A percentile compares a stretch with the other conserved stretches of the same genome.
phyloP scores from a whole-genome alignment of 2,329 filamentous ascomycete species.

The Beauveria rudraprayagi region DNA sequence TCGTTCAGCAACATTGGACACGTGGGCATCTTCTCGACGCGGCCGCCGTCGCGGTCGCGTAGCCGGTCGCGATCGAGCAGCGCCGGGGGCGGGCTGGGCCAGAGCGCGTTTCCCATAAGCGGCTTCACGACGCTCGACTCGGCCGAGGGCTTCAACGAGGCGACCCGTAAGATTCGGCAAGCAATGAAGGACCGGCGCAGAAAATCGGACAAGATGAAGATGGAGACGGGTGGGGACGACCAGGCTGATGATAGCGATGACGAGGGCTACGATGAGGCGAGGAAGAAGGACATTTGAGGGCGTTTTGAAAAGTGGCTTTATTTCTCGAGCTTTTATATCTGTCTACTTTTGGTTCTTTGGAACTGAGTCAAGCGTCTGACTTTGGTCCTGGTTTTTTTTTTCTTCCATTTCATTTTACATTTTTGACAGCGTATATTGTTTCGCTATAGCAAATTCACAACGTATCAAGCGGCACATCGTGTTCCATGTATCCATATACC shows the following conservation, averaged over 20 bases:
- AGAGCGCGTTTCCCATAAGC: conserved; percentile 56
- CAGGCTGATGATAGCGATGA: conserved; percentile 33
- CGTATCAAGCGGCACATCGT: too few species aligned
- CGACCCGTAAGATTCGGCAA: conserved; percentile 72
- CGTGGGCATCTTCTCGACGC: conserved; percentile 83
- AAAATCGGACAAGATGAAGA: conserved; percentile 38
- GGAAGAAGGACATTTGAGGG: conserved; percentile 31
- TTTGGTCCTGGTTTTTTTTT: background rate
- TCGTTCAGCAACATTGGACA: conserved; percentile 84
- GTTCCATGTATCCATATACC: too few species aligned
- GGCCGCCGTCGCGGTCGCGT: conserved; percentile 72
- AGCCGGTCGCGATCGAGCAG: conserved; percentile 65
- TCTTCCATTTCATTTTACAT: too few species aligned
- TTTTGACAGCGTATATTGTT: too few species aligned
- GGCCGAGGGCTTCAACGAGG: conserved; percentile 69
- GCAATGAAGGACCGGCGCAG: conserved; percentile 64
- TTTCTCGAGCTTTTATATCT: background rate
- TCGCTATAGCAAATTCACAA: too few species aligned
- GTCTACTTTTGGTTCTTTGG: background rate
- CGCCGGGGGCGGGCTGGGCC: conserved; percentile 53
- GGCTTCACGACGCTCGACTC: conserved; percentile 61
- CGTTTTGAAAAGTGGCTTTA: background rate
- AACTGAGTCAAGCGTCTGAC: background rate
- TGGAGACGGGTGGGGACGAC: conserved; percentile 27
- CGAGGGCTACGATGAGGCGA: conserved; percentile 34